Evolutionary conservation across 2,329 filamentous ascomycete species (phyloP).

Genomic region (Aspergillus sergii): DNA sequence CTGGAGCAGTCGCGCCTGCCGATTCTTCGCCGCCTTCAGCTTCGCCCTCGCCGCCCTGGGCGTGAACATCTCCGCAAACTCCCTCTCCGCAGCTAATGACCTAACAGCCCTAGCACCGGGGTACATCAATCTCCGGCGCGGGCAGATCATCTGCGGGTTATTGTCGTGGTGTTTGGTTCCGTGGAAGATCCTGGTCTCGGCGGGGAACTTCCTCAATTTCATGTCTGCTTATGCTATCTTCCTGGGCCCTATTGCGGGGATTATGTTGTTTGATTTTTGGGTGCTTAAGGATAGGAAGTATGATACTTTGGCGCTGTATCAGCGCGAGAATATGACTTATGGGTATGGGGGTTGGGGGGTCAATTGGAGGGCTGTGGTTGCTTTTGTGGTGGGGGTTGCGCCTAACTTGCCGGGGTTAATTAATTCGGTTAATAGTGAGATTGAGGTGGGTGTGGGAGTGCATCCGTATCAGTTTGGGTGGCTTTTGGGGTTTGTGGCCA

Average conservation of each 20-base stretch:
- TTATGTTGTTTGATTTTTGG: slow-evolving; percentile 65
- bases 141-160: slow-evolving; percentile 58
- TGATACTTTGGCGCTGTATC: slow-evolving; percentile 56
- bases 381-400: slow-evolving; percentile 60
- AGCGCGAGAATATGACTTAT: slow-evolving; percentile 50
- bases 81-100: slow-evolving; percentile 53
- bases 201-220: slow-evolving; percentile 63
- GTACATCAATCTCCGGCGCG: slow-evolving; percentile 60
- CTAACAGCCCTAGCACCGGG: slow-evolving; percentile 57
- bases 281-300: slow-evolving; percentile 54
- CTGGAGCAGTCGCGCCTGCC: slow-evolving; percentile 44
- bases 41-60: slow-evolving; percentile 60
- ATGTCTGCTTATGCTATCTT: slow-evolving; percentile 69
- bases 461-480: slow-evolving; percentile 68
- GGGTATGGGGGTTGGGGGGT: slow-evolving; percentile 54
- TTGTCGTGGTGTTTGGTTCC: slow-evolving; percentile 64
- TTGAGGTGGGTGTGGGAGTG: slow-evolving; percentile 50
- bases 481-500: slow-evolving; percentile 62
- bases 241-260: slow-evolving; percentile 64
- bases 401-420: slow-evolving; percentile 61
- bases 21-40: slow-evolving; percentile 55
- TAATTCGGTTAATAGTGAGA: slow-evolving; percentile 41
- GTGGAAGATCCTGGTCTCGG: slow-evolving; percentile 66
- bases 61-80: slow-evolving; percentile 61
- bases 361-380: slow-evolving; percentile 63